These are phyloP conservation scores for Tetratostichococcus sp. DNA, from an alignment of 139 green algal genomes.

Conservation along the genomic window DNA sequence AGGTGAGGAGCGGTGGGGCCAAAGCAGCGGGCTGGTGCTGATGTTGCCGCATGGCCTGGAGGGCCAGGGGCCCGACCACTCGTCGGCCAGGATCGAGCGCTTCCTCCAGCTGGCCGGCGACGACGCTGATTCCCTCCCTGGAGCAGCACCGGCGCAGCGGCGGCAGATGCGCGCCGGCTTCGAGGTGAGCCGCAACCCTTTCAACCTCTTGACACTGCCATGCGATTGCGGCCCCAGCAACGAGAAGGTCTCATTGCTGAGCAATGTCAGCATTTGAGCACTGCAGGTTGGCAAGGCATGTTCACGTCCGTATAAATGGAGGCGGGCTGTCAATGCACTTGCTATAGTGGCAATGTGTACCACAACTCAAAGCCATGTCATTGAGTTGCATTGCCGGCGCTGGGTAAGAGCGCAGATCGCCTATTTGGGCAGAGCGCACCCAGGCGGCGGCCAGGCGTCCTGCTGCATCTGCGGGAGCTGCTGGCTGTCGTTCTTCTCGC, in stretches of 20 bases:
- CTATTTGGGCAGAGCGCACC: constrained; percentile 9
- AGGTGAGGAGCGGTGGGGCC: constrained; percentile 79
- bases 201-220: too few species aligned
- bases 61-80: constrained; percentile 82
- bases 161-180: constrained; percentile 9
- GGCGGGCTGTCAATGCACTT: too few species aligned
- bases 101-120: constrained; percentile 67
- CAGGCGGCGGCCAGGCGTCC: constrained; percentile 18
- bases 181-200: background rate
- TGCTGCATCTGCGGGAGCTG: background rate
- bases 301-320: too few species aligned
- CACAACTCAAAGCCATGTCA: too few species aligned
- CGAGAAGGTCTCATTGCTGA: too few species aligned
- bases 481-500: too few species aligned
- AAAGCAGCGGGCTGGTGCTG: constrained; percentile 66
- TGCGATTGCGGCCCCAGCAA: too few species aligned
- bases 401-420: too few species aligned
- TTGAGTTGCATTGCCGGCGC: too few species aligned
- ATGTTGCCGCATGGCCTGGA: constrained; percentile 86
- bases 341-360: too few species aligned
- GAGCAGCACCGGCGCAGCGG: constrained; percentile 25
- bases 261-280: too few species aligned
- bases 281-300: too few species aligned
- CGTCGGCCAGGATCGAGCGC: constrained; percentile 65
- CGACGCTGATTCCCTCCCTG: constrained; percentile 63